Evolutionary conservation across 1,139 yeast species (phyloP).

Genomic region (Spencermartinsiella ligniputridi): DNA sequence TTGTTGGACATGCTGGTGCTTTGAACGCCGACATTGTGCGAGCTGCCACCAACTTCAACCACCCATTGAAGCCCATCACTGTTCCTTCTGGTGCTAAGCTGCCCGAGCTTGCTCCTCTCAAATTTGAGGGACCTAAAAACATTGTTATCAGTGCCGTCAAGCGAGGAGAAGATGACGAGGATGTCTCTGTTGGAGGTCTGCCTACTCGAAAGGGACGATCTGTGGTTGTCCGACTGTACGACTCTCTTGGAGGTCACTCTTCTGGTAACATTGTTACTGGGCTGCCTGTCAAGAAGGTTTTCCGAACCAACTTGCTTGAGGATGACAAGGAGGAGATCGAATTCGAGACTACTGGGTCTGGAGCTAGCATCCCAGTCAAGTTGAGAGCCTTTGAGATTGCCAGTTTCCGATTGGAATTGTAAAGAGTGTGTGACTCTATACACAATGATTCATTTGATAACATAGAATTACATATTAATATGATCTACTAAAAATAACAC

Average conservation of each 20-base stretch:
- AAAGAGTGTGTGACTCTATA: too few species aligned
- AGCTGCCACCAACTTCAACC: conserved; percentile 53
- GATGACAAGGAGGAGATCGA: conserved; percentile 11
- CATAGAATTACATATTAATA: too few species aligned
- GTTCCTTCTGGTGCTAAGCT: conserved; percentile 13
- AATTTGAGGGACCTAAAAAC: conserved; percentile 45
- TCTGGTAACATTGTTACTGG: conserved; percentile 10
- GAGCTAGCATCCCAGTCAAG: background rate
- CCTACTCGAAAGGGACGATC: conserved; percentile 16
- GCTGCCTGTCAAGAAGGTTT: conserved; percentile 13
- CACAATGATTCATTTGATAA: too few species aligned
- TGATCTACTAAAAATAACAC: too few species aligned
- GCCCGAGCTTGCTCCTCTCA: conserved; percentile 23
- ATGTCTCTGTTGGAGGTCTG: conserved; percentile 26
- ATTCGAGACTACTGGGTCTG: conserved; percentile 2
- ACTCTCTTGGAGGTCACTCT: conserved; percentile 5
- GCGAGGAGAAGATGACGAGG: conserved; percentile 77
- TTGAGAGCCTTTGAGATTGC: conserved; percentile 3
- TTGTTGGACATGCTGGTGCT: conserved; percentile 70
- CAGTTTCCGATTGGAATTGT: conserved; percentile 1
- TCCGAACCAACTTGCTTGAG: conserved; percentile 10
- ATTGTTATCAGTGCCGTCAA: conserved; percentile 73
- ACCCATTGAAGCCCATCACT: conserved; percentile 34
- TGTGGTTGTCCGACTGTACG: conserved; percentile 1
- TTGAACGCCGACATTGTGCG: conserved; percentile 29